Base-by-base conservation (phyloP, 441 rosid genomes). In the Manihot esculenta region DNA sequence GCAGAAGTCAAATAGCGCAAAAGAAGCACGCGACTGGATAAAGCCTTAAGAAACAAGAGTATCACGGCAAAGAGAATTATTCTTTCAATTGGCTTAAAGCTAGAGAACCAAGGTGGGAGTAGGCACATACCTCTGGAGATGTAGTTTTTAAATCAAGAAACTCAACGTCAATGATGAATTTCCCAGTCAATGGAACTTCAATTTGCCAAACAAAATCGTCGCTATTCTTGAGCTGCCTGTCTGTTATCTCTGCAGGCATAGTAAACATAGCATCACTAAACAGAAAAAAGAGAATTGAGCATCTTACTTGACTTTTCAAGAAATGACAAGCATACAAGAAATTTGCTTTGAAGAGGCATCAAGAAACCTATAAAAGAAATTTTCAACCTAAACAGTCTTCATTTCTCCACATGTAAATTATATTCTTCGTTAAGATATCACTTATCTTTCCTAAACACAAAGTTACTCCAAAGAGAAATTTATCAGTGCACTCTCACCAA, bases 161-260 rank as follows among this genome's bases (percentile, higher is more conserved):
- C 68, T 92, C 99, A 10, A 90, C 88, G 64, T 94, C 99, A 13
- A 92, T 90, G 74, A 90, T 89, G 84, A 89, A 78, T 83, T 85
- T 92, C 30, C 97, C 99, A 0, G 89, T 83, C 42, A 90, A 81
- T 11, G 97, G 97, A 72, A 85, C 85, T 55, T 92, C 97, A 71
- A 90, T 72, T 0, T 81, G 82, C 99, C 99, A 94, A 64, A 92
- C 79, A 72, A 92, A 94, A 78, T 89, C 95, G 20, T 92, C 90
- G 70, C 76, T 88, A 49, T 71, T 84, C 88, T 94, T 92, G 72
- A 94, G 85, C 78, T 77, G 75, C 83, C 84, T 90, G 78, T 94
- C 94, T 42, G 74, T 87, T 48, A 90, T 77, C 83, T 85, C 97
- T 94, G 86, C 81, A 78, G 38, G 10, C 10, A 69, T 42, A 47